Evolutionary conservation across 768 basidiomycete genomes (phyloP).

Genomic region (Holtermanniella nyarrowii): DNA sequence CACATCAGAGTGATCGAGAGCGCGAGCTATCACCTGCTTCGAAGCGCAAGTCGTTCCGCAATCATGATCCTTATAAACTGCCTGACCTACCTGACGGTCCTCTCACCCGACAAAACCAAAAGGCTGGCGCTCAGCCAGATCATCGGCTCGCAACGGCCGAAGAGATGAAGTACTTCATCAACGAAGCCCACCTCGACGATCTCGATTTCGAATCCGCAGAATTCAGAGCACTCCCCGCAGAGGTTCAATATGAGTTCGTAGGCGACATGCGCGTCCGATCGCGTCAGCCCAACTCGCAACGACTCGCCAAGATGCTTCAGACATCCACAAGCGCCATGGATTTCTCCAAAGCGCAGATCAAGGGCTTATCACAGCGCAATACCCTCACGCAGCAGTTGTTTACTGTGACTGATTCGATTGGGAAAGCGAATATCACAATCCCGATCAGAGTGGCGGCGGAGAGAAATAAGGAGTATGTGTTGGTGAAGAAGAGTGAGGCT

Average conservation of each 20-base stretch:
- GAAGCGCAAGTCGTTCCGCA: slow-evolving; percentile 42
- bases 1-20: not conserved
- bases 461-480: slow-evolving; percentile 84
- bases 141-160: slow-evolving; percentile 93
- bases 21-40: slow-evolving; percentile 25
- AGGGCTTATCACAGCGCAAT: slow-evolving; percentile 79
- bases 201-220: slow-evolving; percentile 83
- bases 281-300: slow-evolving; percentile 82
- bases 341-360: slow-evolving; percentile 93
- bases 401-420: slow-evolving; percentile 82
- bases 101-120: slow-evolving; percentile 45
- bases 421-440: slow-evolving; percentile 70
- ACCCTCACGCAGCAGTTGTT: slow-evolving; percentile 84
- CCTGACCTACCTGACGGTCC: slow-evolving; percentile 53
- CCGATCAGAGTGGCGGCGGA: slow-evolving; percentile 92
- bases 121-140: slow-evolving; percentile 51
- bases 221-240: slow-evolving; percentile 85
- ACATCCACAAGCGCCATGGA: slow-evolving; percentile 73
- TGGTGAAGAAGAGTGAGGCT: slow-evolving; percentile 79
- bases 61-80: slow-evolving; percentile 75
- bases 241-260: slow-evolving; percentile 95
- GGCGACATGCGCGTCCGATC: slow-evolving; percentile 91
- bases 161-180: slow-evolving; percentile 82
- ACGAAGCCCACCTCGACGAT: slow-evolving; percentile 90
- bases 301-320: slow-evolving; percentile 80